Percentiles rank a stretch among this genome's conserved stretches.
phyloP scores from a whole-genome alignment of 306 rosid species.

The Leucaena leucocephala region DNA sequence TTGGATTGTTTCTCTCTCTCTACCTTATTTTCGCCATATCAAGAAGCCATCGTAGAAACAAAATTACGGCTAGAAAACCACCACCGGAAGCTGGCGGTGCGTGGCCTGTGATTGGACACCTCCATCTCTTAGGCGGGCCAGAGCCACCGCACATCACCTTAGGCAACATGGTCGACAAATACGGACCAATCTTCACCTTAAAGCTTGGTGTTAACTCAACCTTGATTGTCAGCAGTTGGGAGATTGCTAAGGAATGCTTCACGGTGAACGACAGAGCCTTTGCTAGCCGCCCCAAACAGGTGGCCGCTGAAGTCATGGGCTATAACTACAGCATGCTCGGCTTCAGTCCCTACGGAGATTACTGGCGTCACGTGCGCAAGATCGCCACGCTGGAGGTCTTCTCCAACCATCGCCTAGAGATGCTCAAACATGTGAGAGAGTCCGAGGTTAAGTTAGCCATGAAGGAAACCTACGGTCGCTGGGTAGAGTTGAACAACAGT shows the following conservation, averaged over 20 bases:
- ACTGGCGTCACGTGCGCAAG: slow-evolving; percentile 54
- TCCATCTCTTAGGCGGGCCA: slow-evolving; percentile 22
- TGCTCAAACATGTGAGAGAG: slow-evolving; percentile 28
- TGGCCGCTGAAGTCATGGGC: slow-evolving; percentile 28
- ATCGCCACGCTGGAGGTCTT: slow-evolving; percentile 33
- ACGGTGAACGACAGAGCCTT: neutral
- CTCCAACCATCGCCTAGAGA: slow-evolving; percentile 30
- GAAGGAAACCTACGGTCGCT: slow-evolving; percentile 15
- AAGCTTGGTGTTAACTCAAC: neutral
- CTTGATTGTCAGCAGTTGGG: slow-evolving; percentile 32
- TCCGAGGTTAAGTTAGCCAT: slow-evolving; percentile 30
- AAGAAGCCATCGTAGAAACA: neutral
- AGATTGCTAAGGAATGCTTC: slow-evolving; percentile 30
- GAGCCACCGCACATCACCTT: slow-evolving; percentile 12
- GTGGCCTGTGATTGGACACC: slow-evolving; percentile 46
- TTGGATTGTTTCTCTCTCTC: neutral
- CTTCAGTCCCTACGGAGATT: slow-evolving; percentile 38
- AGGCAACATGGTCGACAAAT: slow-evolving; percentile 26
- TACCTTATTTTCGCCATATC: neutral
- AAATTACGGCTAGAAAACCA: neutral
- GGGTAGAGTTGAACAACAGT: neutral
- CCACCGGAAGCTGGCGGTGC: slow-evolving; percentile 32
- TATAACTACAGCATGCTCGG: slow-evolving; percentile 24
- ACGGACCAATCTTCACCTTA: slow-evolving; percentile 28
- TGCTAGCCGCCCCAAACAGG: slow-evolving; percentile 6